phyloP scores from a whole-genome alignment of 2,329 filamentous ascomycete species.

The Cyanodermella asteris region DNA sequence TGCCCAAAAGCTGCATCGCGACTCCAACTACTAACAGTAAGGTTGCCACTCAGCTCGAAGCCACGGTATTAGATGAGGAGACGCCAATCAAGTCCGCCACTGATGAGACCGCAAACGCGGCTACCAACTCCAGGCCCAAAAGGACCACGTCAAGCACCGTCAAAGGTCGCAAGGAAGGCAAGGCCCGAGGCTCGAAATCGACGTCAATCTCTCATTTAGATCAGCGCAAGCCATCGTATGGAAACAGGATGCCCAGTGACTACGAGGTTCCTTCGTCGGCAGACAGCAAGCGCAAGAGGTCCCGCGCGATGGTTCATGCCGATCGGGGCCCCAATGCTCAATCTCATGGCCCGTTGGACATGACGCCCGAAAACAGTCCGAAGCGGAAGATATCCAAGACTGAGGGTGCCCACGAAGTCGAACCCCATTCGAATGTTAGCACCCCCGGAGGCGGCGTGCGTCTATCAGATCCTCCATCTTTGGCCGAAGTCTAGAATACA shows the following conservation, averaged over 20 bases:
- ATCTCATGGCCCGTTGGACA: constrained; percentile 1
- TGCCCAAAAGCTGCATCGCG: too few species aligned
- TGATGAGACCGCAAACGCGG: background rate
- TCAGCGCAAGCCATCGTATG: constrained; percentile 1
- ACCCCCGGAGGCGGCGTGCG: too few species aligned
- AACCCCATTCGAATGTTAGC: too few species aligned
- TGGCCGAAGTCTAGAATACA: too few species aligned
- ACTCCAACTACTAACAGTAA: too few species aligned
- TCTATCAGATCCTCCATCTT: too few species aligned
- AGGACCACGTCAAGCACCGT: constrained; percentile 4
- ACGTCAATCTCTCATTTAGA: background rate
- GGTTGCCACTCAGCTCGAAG: too few species aligned
- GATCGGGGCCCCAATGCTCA: constrained; percentile 1
- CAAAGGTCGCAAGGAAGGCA: constrained; percentile 8
- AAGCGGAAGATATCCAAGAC: constrained; percentile 5
- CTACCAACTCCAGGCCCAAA: background rate
- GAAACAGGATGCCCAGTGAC: constrained; percentile 3
- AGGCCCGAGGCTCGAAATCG: constrained; percentile 3
- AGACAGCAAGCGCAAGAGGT: constrained; percentile 6
- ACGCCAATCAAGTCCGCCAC: constrained; percentile 2
- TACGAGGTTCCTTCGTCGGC: constrained; percentile 1
- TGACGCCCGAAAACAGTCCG: background rate
- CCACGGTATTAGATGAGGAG: too few species aligned
- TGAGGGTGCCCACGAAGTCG: too few species aligned
- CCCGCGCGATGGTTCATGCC: background rate